Percentiles rank a stretch among this genome's conserved stretches.
Conservation (phyloP, 1,139 yeast species). For the Zygoascus meyerae region DNA sequence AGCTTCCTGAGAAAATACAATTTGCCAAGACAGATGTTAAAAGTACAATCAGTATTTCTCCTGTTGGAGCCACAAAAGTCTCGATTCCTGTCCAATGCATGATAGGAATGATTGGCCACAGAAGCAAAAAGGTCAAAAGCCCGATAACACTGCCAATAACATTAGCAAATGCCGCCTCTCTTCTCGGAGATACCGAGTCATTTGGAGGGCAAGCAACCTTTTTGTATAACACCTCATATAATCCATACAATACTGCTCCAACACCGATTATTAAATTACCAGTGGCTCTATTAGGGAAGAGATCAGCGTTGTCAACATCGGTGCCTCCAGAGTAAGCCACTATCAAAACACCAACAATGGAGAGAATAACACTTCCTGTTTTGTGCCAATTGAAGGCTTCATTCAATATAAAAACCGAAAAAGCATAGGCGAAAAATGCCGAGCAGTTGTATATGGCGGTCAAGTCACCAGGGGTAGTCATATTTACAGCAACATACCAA, state of each 20-base stretch:
- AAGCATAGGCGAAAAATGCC: slow-evolving; percentile 81
- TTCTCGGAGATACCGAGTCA: slow-evolving; percentile 46
- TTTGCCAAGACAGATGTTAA: slow-evolving; percentile 50
- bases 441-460: slow-evolving; percentile 89
- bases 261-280: slow-evolving; percentile 68
- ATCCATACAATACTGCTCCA: slow-evolving; percentile 82
- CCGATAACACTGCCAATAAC: slow-evolving; percentile 57
- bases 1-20: slow-evolving; percentile 63
- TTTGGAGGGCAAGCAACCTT: slow-evolving; percentile 66
- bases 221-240: slow-evolving; percentile 81
- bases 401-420: slow-evolving; percentile 65
- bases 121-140: slow-evolving; percentile 44
- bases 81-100: slow-evolving; percentile 54
- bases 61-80: slow-evolving; percentile 49
- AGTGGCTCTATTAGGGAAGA: slow-evolving; percentile 55
- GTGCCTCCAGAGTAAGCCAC: slow-evolving; percentile 58
- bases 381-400: slow-evolving; percentile 65
- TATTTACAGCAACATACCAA: slow-evolving; percentile 80
- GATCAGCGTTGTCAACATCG: slow-evolving; percentile 20
- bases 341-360: slow-evolving; percentile 67
- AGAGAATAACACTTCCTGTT: slow-evolving; percentile 61
- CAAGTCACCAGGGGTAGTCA: slow-evolving; percentile 79
- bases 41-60: slow-evolving; percentile 40
- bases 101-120: slow-evolving; percentile 47
- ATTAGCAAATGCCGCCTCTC: slow-evolving; percentile 55